phyloP scores from a whole-genome alignment of 176 grass and related monocot genomes.

The Cenchrus purpureus region DNA sequence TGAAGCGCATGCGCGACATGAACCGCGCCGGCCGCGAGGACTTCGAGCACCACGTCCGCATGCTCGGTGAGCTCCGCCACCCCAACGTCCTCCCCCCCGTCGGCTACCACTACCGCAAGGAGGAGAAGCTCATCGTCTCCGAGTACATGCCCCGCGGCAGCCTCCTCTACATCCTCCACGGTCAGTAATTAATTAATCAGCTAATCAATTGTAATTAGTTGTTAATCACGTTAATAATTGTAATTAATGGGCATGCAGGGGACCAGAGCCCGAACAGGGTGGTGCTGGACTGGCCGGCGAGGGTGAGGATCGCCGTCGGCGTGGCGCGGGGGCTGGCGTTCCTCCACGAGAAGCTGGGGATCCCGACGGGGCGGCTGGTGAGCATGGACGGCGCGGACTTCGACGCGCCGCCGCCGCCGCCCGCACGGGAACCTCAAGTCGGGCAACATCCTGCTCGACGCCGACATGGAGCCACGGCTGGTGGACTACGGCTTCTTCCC shows the following conservation, averaged over 20 bases:
- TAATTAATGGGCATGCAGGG: conserved; percentile 21
- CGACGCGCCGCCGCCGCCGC: conserved; percentile 53
- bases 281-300: conserved; percentile 51
- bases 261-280: conserved; percentile 53
- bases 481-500: conserved; percentile 65
- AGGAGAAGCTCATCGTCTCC: conserved; percentile 86
- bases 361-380: conserved; percentile 21
- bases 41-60: conserved; percentile 69
- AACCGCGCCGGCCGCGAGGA: conserved; percentile 63
- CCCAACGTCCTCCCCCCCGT: conserved; percentile 72
- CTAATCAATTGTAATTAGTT: neutral
- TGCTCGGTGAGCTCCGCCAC: conserved; percentile 65
- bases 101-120: conserved; percentile 78
- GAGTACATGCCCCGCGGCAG: conserved; percentile 81
- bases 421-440: conserved; percentile 85
- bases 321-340: conserved; percentile 60
- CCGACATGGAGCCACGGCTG: conserved; percentile 51
- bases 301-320: conserved; percentile 56
- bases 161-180: conserved; percentile 86
- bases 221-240: neutral
- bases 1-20: conserved; percentile 93
- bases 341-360: conserved; percentile 58
- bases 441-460: conserved; percentile 68
- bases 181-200: conserved; percentile 10
- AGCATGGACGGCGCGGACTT: conserved; percentile 58